Evolutionary conservation across 768 basidiomycete genomes (phyloP).

Genomic region (Scleroderma citrinum): DNA sequence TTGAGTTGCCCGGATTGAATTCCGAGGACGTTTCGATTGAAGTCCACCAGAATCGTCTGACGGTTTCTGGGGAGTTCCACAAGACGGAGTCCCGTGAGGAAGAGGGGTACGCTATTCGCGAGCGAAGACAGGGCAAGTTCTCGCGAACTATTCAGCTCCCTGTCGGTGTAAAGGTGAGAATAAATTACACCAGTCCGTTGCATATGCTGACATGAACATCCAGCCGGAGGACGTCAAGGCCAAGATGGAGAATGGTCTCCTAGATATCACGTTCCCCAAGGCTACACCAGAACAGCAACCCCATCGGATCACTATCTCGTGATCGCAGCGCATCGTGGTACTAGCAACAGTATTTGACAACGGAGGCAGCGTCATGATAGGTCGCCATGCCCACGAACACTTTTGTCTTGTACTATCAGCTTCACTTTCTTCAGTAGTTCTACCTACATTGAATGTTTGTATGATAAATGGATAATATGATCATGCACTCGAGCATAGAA

Average conservation of each 20-base stretch:
- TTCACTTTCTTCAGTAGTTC: too few relatives aligned
- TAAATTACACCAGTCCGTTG: background rate
- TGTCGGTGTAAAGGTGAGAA: constrained; percentile 38
- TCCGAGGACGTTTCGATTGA: constrained; percentile 45
- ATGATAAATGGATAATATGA: too few relatives aligned
- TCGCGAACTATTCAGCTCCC: constrained; percentile 42
- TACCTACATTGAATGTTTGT: too few relatives aligned
- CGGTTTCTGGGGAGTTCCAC: constrained; percentile 40
- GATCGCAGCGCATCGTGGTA: background rate
- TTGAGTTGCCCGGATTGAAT: constrained; percentile 51
- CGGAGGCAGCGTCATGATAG: too few relatives aligned
- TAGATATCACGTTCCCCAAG: constrained; percentile 46
- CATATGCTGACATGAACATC: background rate
- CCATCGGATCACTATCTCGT: constrained; percentile 30
- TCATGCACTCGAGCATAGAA: too few relatives aligned
- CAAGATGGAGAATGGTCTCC: constrained; percentile 40
- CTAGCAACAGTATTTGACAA: too few relatives aligned
- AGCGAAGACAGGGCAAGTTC: constrained; percentile 42
- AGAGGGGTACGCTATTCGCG: constrained; percentile 36
- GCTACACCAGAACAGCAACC: constrained; percentile 34
- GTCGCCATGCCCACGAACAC: too few relatives aligned
- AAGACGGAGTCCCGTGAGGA: constrained; percentile 29
- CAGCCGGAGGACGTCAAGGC: constrained; percentile 44
- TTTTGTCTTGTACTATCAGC: too few relatives aligned
- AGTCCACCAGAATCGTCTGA: constrained; percentile 41